Evolutionary conservation across 306 rosid species (phyloP), one percentile per base, ranked within the genome.

Genomic region (Bauhinia variegata): DNA sequence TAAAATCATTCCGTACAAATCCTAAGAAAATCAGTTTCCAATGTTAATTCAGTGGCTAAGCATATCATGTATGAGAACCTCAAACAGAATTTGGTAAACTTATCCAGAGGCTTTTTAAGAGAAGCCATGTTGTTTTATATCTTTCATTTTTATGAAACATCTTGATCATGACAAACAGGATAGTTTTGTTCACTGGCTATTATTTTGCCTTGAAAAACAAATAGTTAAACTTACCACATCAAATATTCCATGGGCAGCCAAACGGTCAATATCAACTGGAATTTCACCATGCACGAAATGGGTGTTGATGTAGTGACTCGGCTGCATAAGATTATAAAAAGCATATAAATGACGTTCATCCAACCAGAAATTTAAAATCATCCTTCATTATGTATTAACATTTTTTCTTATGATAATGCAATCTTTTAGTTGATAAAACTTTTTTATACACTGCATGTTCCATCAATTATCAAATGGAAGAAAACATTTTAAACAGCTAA

Each of bases 231-330:
- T 67, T 87, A 87, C 97, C 97, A 89, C 95, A 47, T 92, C 88
- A 73, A 65, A 69, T 68, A 92, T 85, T 82, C 95, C 90, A 83
- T 85, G 84, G 70, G 88, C 71, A 75, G 90, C 82, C 86, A 89
- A 77, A 71, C 32, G 11, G 23, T 83, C 85, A 71, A 33, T 58
- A 75, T 92, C 87, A 54, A 87, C 82, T 11, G 84, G 82, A 83
- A 92, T 78, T 65, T 83, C 84, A 51, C 92, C 83, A 13, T 80
- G 92, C 68, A 87, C 95, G 78, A 92, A 79, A 55, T 87, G 69
- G 34, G 97, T 84, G 60, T 87, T 89, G 74, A 92, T 71, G 71
- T 92, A 87, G 54, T 85, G 79, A 66, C 66, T 58, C 19, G 97
- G 85, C 95, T 92, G 89, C 87, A 87, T 48, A 65, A 73, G 54